phyloP scores from a whole-genome alignment of 495 filamentous ascomycete species.

The Penicillium parvum region DNA sequence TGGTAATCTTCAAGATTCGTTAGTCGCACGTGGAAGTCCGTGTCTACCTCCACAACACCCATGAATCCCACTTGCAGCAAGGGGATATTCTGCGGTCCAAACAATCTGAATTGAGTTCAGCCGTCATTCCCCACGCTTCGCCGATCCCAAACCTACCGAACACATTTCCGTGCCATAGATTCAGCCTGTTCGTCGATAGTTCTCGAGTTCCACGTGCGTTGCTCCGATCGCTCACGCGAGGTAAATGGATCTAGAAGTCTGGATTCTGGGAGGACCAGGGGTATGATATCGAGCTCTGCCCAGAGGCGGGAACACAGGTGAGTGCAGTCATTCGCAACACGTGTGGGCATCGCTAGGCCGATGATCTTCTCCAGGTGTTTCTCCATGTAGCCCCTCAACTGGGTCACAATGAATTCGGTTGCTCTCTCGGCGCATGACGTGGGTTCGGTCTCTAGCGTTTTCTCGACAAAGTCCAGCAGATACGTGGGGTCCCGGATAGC shows the following conservation, averaged over 20 bases:
- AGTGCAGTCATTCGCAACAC: slow-evolving; percentile 49
- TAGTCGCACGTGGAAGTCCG: slow-evolving; percentile 57
- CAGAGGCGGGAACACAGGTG: slow-evolving; percentile 69
- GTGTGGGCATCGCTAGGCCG: slow-evolving; percentile 43
- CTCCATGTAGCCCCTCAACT: slow-evolving; percentile 54
- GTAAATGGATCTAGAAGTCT: slow-evolving; percentile 19
- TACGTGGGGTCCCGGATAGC: slow-evolving; percentile 77
- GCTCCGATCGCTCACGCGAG: slow-evolving; percentile 1
- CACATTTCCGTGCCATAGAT: slow-evolving; percentile 77
- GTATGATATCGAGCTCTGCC: slow-evolving; percentile 73
- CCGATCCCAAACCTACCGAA: slow-evolving; percentile 49
- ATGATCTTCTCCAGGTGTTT: slow-evolving; percentile 64
- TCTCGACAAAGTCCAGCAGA: slow-evolving; percentile 68
- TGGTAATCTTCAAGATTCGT: slow-evolving; percentile 59
- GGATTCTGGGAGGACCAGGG: slow-evolving; percentile 49
- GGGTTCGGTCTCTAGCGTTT: slow-evolving; percentile 36
- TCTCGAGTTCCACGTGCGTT: slow-evolving; percentile 43
- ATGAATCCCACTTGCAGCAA: slow-evolving; percentile 69
- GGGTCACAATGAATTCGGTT: slow-evolving; percentile 46
- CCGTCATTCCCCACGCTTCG: not conserved
- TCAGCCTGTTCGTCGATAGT: slow-evolving; percentile 80
- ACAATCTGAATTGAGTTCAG: slow-evolving; percentile 50
- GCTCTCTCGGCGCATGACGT: slow-evolving; percentile 39
- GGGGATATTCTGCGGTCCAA: slow-evolving; percentile 70
- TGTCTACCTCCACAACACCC: slow-evolving; percentile 74